Conservation (phyloP, 2,329 filamentous ascomycete genomes). For the Ambrosiella xylebori region DNA sequence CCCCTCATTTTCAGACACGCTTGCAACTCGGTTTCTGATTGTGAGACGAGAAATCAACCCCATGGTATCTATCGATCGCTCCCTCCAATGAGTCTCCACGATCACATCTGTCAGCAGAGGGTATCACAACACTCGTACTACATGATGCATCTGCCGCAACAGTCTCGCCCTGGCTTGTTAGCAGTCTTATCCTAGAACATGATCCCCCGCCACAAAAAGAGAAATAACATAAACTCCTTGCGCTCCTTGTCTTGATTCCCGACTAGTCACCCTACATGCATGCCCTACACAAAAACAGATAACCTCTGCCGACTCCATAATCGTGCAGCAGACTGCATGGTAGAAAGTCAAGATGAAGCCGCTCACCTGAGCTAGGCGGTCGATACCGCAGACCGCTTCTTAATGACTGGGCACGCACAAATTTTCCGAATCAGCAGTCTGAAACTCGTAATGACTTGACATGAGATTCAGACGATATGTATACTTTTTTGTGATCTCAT, state of each 20-base stretch:
- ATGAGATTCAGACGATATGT: too few relatives aligned
- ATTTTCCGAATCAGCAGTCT: too few relatives aligned
- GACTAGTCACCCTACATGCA: background rate
- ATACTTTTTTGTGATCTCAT: too few relatives aligned
- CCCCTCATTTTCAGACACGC: background rate
- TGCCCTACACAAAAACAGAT: background rate
- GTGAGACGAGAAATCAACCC: background rate
- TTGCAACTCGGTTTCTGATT: background rate
- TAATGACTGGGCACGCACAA: background rate
- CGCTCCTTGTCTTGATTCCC: background rate
- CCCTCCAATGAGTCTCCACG: too few relatives aligned
- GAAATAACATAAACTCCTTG: background rate
- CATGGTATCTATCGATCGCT: too few relatives aligned
- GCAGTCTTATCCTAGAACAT: too few relatives aligned
- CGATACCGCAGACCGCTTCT: background rate
- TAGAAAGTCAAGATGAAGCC: background rate
- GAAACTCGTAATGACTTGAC: too few relatives aligned
- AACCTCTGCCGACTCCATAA: background rate
- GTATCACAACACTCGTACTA: too few relatives aligned
- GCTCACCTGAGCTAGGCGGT: background rate
- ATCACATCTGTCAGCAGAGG: too few relatives aligned
- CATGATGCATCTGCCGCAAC: too few relatives aligned
- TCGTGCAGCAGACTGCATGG: background rate
- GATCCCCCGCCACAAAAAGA: too few relatives aligned
- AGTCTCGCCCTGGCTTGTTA: too few relatives aligned